Evolutionary conservation across 1,284 basidiomycete species (phyloP).

Genomic region (Sanghuangporus sanghuang): DNA sequence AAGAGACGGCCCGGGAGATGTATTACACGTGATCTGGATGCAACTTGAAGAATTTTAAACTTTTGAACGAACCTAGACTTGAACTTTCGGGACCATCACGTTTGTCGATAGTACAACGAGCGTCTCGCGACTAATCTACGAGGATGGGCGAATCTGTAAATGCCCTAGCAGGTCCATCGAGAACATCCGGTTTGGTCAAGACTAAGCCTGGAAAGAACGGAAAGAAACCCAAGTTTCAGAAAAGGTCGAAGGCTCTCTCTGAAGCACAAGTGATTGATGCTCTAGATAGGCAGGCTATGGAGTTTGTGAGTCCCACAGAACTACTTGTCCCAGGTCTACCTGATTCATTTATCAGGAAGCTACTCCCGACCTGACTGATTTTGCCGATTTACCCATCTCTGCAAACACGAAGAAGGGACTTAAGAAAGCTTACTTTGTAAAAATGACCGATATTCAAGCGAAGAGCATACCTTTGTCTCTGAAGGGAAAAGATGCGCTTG

Average conservation of each 20-base stretch:
- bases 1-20: background rate
- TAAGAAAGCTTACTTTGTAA: constrained; percentile 79
- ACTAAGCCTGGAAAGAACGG: background rate
- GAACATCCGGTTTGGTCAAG: background rate
- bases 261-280: constrained; percentile 51
- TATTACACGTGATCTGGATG: background rate
- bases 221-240: background rate
- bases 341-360: constrained; percentile 35
- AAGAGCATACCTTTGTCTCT: constrained; percentile 60
- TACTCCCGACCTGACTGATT: constrained; percentile 43
- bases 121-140: too few relatives aligned
- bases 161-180: constrained; percentile 17
- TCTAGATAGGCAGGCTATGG: constrained; percentile 47
- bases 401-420: constrained; percentile 69
- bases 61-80: background rate
- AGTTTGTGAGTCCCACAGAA: constrained; percentile 45
- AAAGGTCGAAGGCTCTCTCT: constrained; percentile 17
- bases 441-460: constrained; percentile 82
- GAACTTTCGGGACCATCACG: background rate
- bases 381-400: constrained; percentile 68
- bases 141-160: constrained; percentile 4
- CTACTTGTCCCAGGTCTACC: constrained; percentile 21
- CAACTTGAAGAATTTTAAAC: background rate
- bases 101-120: background rate
- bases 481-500: constrained; percentile 68